A percentile compares a stretch with the other conserved stretches of the same genome.
Evolutionary conservation across 78 protist species (phyloP).

Genomic region (Dictyostelium firmibasis): DNA sequence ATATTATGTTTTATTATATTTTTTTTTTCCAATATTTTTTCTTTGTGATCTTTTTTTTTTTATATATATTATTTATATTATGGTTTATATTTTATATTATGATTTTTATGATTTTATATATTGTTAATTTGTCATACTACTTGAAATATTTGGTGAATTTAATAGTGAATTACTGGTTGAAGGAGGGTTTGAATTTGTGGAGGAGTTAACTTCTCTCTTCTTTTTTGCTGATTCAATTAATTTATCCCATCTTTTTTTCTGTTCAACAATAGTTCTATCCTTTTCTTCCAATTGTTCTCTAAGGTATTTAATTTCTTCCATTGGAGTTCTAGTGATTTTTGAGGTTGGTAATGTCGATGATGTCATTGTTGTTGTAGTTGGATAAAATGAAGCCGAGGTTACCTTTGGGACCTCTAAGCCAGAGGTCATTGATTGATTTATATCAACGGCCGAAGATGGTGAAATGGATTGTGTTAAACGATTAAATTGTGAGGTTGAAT

Average conservation of each 20-base stretch:
- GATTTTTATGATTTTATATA: no score
- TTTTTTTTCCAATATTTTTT: neutral
- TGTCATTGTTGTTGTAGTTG: neutral
- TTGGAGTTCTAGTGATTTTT: neutral
- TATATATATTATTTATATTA: neutral
- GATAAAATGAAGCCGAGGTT: neutral
- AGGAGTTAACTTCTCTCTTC: neutral
- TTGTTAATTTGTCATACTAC: neutral
- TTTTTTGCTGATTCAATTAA: slow-evolving; percentile 21
- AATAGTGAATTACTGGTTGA: neutral
- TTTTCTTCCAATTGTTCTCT: slow-evolving; percentile 30
- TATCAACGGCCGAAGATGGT: neutral
- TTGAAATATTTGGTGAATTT: neutral
- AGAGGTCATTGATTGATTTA: neutral
- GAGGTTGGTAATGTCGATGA: no score
- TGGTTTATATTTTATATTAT: no score
- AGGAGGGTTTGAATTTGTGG: neutral
- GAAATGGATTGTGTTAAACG: neutral
- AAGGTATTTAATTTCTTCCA: neutral
- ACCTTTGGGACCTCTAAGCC: neutral
- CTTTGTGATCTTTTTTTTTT: neutral
- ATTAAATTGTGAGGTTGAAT: neutral
- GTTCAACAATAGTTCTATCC: neutral
- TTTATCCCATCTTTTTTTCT: slow-evolving; percentile 1
- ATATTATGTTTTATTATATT: neutral